These are phyloP conservation scores for Adenanthera pavonina DNA, from an alignment of 306 rosid genomes.

Conservation along the genomic window DNA sequence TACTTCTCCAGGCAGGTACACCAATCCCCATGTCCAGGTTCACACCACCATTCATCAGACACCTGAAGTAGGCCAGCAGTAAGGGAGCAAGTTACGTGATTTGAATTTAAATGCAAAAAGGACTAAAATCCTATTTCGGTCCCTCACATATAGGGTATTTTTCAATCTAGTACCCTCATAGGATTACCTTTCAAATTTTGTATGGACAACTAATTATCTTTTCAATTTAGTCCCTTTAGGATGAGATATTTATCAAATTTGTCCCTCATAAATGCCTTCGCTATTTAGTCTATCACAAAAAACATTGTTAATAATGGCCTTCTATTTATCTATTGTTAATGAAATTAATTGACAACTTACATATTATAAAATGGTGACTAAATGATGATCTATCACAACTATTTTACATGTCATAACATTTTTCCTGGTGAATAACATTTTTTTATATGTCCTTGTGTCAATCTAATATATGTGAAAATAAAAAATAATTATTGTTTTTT, in stretches of 20 bases:
- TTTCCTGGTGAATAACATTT: too few species aligned
- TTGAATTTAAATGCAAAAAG: slow-evolving; percentile 14
- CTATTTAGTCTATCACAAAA: not conserved
- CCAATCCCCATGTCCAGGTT: slow-evolving; percentile 99
- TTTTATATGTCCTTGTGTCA: not conserved
- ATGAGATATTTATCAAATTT: too few species aligned
- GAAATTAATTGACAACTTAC: not conserved
- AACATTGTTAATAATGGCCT: not conserved
- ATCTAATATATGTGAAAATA: not conserved
- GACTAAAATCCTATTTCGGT: not conserved
- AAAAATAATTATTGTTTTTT: not conserved
- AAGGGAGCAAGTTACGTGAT: slow-evolving; percentile 11
- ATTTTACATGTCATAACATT: not conserved
- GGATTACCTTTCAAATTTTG: not conserved
- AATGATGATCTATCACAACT: not conserved
- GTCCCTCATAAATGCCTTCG: not conserved
- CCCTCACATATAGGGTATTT: not conserved
- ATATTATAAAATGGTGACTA: not conserved
- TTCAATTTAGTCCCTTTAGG: too few species aligned
- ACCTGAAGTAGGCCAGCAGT: slow-evolving; percentile 59
- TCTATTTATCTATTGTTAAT: not conserved
- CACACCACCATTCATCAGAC: slow-evolving; percentile 95
- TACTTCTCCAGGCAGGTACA: slow-evolving; percentile 87
- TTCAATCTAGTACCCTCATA: not conserved
- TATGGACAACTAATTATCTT: not conserved